Percentiles rank a stretch among this genome's conserved stretches.
Conservation (phyloP, 768 basidiomycete genomes). For the Russula virescens region DNA sequence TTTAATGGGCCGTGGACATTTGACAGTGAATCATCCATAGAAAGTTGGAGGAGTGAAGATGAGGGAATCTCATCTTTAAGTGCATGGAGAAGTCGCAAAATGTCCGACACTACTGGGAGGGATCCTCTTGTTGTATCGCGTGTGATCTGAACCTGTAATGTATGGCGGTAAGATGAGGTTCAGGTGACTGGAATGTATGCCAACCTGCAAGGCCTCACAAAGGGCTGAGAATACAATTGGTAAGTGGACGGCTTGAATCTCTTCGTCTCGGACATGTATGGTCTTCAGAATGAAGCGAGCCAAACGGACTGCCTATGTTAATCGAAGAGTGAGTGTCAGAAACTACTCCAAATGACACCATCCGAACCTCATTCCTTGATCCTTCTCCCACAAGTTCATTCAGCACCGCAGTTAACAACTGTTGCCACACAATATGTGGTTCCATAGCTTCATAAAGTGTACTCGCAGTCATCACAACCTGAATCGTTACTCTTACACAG, state of each 20-base stretch:
- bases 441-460: constrained; percentile 92
- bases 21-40: not conserved
- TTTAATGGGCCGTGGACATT: constrained; percentile 12
- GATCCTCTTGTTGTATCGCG: not conserved
- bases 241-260: constrained; percentile 71
- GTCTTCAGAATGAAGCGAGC: constrained; percentile 65
- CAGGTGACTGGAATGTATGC: constrained; percentile 24
- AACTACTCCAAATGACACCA: not conserved
- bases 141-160: constrained; percentile 7
- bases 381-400: constrained; percentile 46
- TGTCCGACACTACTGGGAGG: constrained; percentile 10
- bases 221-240: constrained; percentile 72
- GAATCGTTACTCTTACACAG: constrained; percentile 38
- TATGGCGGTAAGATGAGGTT: not conserved
- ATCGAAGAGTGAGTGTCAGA: constrained; percentile 5
- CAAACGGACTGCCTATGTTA: constrained; percentile 56
- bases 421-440: constrained; percentile 81
- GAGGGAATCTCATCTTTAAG: constrained; percentile 17
- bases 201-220: constrained; percentile 57
- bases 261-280: constrained; percentile 81
- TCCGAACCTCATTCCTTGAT: constrained; percentile 43
- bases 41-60: constrained; percentile 7
- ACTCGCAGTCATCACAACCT: constrained; percentile 64
- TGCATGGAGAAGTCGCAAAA: constrained; percentile 10
- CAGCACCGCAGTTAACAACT: constrained; percentile 55